Evolutionary conservation across 768 basidiomycete genomes (phyloP).

Genomic region (Amanita rimosa): DNA sequence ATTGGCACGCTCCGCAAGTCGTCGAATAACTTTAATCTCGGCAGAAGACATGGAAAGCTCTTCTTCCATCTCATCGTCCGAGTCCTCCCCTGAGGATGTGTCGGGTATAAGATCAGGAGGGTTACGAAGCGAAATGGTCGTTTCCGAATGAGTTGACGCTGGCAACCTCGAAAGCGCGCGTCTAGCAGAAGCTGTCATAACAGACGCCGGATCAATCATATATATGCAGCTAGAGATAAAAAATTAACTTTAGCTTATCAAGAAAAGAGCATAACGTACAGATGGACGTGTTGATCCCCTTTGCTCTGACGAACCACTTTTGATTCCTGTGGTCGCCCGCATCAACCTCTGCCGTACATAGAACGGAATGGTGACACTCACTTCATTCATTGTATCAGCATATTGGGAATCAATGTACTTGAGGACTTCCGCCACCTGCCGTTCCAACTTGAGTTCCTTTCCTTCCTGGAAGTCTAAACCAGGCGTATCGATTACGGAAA

Average conservation of each 20-base stretch:
- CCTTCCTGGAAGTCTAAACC: constrained; percentile 70
- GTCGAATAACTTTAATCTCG: constrained; percentile 69
- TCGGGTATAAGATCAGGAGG: constrained; percentile 47
- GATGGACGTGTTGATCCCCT: constrained; percentile 83
- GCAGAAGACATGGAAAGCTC: constrained; percentile 61
- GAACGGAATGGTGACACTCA: constrained; percentile 18
- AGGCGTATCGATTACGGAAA: constrained; percentile 81
- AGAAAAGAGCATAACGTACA: constrained; percentile 39
- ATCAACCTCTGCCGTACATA: background rate
- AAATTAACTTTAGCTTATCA: constrained; percentile 7
- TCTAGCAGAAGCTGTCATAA: constrained; percentile 44
- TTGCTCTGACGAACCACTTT: constrained; percentile 82
- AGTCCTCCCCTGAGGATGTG: constrained; percentile 37
- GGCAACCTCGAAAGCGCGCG: constrained; percentile 38
- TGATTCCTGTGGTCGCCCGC: constrained; percentile 48
- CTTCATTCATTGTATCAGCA: constrained; percentile 83
- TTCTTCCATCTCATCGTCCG: constrained; percentile 37
- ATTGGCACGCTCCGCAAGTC: constrained; percentile 65
- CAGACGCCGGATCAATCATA: constrained; percentile 69
- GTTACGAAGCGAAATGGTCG: constrained; percentile 43
- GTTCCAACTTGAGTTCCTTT: constrained; percentile 66
- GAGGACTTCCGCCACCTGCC: constrained; percentile 62
- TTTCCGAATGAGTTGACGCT: constrained; percentile 51
- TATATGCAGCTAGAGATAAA: constrained; percentile 58
- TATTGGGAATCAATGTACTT: constrained; percentile 75